These are phyloP conservation scores for Sporothrix schenckii DNA, from an alignment of 2,329 filamentous ascomycete genomes.

Conservation along the genomic window DNA sequence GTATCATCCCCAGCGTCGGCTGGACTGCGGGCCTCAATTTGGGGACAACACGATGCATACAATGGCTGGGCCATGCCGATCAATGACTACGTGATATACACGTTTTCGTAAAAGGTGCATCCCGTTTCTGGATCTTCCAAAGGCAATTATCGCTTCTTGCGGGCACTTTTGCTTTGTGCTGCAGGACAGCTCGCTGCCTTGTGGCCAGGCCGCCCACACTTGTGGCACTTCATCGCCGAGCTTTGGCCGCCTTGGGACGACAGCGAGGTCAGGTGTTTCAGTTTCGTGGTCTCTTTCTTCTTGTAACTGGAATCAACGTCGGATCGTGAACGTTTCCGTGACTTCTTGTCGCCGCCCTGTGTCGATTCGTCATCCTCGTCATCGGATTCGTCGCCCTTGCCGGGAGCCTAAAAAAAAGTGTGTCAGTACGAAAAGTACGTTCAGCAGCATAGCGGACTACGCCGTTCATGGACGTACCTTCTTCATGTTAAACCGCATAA, in stretches of 20 bases:
- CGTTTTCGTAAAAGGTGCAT: too few relatives aligned
- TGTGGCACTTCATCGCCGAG: constrained; percentile 57
- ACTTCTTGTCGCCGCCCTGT: constrained; percentile 12
- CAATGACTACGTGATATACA: neutral
- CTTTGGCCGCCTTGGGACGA: constrained; percentile 48
- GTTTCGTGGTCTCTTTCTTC: constrained; percentile 61
- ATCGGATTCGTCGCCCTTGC: constrained; percentile 44
- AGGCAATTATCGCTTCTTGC: constrained; percentile 24
- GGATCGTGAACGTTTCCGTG: constrained; percentile 35
- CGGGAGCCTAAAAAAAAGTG: neutral
- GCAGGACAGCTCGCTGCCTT: constrained; percentile 60
- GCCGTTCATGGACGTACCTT: constrained; percentile 19
- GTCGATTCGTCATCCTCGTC: constrained; percentile 38
- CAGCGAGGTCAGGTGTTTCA: constrained; percentile 65
- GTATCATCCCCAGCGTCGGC: neutral
- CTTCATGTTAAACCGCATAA: constrained; percentile 44
- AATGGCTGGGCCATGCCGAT: neutral
- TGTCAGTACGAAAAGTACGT: neutral
- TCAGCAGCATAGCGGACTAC: neutral
- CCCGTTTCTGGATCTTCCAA: too few relatives aligned
- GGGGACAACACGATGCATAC: neutral
- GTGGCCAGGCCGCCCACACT: constrained; percentile 65
- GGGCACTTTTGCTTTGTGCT: constrained; percentile 16
- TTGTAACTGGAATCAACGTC: constrained; percentile 58
- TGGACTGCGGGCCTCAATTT: neutral